A percentile compares a stretch with the other conserved stretches of the same genome.
Conservation (phyloP, 495 filamentous ascomycete genomes). For the Aspergillus bridgeri region DNA sequence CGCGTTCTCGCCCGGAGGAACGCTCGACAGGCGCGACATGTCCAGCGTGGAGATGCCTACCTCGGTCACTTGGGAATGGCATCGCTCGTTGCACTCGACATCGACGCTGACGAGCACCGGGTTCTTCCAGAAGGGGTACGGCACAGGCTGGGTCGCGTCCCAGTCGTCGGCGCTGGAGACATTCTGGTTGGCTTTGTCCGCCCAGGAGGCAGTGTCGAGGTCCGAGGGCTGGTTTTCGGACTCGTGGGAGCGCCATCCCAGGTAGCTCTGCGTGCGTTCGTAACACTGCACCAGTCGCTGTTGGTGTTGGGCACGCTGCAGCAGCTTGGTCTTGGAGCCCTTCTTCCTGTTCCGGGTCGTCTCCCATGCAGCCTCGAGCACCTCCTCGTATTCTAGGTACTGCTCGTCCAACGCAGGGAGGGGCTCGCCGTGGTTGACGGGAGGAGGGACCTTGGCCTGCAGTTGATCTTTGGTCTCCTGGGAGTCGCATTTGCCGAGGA, state of each 20-base stretch:
- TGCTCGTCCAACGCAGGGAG: conserved; percentile 21
- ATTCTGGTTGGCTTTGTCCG: conserved; percentile 20
- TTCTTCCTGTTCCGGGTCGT: conserved; percentile 43
- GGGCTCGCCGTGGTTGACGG: background rate
- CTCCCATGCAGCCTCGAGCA: conserved; percentile 43
- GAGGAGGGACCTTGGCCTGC: conserved; percentile 29
- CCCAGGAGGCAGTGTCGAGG: conserved; percentile 21
- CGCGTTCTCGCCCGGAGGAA: conserved; percentile 58
- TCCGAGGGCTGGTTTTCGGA: conserved; percentile 6
- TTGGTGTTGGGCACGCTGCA: conserved; percentile 44
- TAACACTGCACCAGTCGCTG: conserved; percentile 45
- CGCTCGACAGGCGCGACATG: conserved; percentile 50
- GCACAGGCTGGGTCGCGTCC: conserved; percentile 33
- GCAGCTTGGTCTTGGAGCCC: conserved; percentile 46
- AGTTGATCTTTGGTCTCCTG: conserved; percentile 30
- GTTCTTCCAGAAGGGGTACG: conserved; percentile 46
- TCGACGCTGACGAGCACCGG: conserved; percentile 79
- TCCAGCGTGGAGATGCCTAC: conserved; percentile 84
- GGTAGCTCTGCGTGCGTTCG: conserved; percentile 63
- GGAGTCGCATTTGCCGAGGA: conserved; percentile 53
- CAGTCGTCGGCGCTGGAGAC: conserved; percentile 20
- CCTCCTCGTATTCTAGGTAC: conserved; percentile 44
- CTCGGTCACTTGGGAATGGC: conserved; percentile 67
- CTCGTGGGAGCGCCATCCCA: conserved; percentile 53
- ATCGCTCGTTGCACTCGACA: conserved; percentile 72